Evolutionary conservation across 23 red algal species (phyloP).

Genomic region (Gracilaria gracilis): DNA sequence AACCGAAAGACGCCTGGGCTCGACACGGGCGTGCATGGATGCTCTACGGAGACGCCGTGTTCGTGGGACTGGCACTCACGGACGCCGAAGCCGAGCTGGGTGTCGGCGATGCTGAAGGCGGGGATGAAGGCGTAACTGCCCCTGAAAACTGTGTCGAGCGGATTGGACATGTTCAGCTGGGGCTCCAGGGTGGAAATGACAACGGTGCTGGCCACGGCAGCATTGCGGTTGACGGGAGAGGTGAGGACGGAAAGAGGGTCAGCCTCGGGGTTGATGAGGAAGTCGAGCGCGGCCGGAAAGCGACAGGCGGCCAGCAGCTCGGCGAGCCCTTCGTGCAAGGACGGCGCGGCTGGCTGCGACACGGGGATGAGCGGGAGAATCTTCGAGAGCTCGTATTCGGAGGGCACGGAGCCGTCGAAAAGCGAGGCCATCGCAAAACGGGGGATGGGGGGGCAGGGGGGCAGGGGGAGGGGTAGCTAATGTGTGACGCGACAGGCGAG

Average conservation of each 20-base stretch:
- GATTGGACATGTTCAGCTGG: not conserved
- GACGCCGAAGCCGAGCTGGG: conserved; percentile 47
- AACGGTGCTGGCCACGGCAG: conserved; percentile 25
- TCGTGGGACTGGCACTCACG: not conserved
- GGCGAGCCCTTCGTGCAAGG: not conserved
- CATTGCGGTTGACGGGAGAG: conserved; percentile 27
- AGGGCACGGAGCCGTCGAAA: not conserved
- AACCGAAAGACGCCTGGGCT: conserved; percentile 2
- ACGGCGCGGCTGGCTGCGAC: not conserved
- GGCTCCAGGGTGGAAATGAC: conserved; percentile 9
- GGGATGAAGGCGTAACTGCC: conserved; percentile 47
- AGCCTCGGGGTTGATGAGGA: conserved; percentile 47
- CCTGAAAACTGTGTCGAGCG: conserved; percentile 17
- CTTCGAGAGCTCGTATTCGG: not conserved
- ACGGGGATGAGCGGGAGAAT: conserved; percentile 14
- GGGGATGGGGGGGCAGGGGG: not conserved
- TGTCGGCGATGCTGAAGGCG: conserved; percentile 48
- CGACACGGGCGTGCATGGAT: not conserved
- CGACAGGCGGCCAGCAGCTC: conserved; percentile 37
- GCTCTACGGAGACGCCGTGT: not conserved
- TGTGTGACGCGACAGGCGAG: no score
- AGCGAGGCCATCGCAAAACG: not conserved
- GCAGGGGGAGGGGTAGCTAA: no score
- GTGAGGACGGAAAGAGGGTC: conserved; percentile 53
- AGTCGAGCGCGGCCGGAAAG: conserved; percentile 37